A percentile compares a stretch with the other conserved stretches of the same genome.
Evolutionary conservation across 768 basidiomycete genomes (phyloP).

Genomic region (Lentinula edodes): DNA sequence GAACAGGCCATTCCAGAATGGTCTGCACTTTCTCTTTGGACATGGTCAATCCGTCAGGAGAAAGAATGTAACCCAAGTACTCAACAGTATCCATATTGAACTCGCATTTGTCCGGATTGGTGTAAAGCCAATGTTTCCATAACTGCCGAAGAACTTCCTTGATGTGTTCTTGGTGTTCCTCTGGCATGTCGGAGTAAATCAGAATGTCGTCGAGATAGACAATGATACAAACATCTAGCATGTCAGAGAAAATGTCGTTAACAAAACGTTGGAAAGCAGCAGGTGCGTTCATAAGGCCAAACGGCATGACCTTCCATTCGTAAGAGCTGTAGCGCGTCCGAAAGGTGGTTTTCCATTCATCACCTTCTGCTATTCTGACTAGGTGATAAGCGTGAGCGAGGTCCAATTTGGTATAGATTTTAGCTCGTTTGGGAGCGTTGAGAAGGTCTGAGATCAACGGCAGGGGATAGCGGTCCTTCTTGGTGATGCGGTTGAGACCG

Average conservation of each 20-base stretch:
- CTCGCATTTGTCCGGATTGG: constrained; percentile 31
- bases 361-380: constrained; percentile 30
- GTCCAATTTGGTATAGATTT: constrained; percentile 30
- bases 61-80: constrained; percentile 29
- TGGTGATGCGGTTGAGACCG: constrained; percentile 24
- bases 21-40: constrained; percentile 29
- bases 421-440: constrained; percentile 3
- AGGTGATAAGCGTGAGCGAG: constrained; percentile 30
- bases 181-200: constrained; percentile 24
- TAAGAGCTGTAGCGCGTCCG: constrained; percentile 27
- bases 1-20: constrained; percentile 33
- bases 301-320: constrained; percentile 35
- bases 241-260: constrained; percentile 32
- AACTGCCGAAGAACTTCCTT: constrained; percentile 16
- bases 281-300: constrained; percentile 28
- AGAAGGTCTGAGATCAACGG: constrained; percentile 11
- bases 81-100: constrained; percentile 18
- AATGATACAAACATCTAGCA: constrained; percentile 22
- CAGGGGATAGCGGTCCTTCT: constrained; percentile 30
- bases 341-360: constrained; percentile 39
- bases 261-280: constrained; percentile 32
- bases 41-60: constrained; percentile 24
- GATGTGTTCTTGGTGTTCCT: constrained; percentile 15
- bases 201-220: constrained; percentile 40
- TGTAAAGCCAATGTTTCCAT: constrained; percentile 20